Percentiles rank a stretch among this genome's conserved stretches.
Conservation (phyloP, 1,139 yeast genomes). For the Nakaseomyces delphensis region DNA sequence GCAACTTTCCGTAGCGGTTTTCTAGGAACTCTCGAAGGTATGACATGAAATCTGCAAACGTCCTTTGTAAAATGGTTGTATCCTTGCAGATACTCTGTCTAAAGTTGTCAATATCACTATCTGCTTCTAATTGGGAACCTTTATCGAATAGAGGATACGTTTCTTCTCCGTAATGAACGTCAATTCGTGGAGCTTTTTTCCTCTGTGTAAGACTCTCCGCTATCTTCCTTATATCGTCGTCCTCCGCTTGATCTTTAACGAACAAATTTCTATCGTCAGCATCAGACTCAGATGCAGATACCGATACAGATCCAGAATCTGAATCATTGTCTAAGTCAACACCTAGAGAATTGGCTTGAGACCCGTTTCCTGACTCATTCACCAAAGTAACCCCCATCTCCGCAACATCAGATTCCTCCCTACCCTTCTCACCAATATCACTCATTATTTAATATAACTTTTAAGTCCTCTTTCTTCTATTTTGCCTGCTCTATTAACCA, state of each 20-base stretch:
- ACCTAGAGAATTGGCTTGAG: neutral
- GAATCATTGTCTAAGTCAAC: neutral
- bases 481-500: too few species aligned
- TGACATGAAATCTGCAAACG: conserved; percentile 22
- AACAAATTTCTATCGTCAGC: neutral
- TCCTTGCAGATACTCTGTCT: conserved; percentile 21
- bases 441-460: too few species aligned
- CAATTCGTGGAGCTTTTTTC: conserved; percentile 10
- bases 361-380: neutral
- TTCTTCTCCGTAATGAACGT: conserved; percentile 16
- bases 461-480: too few species aligned
- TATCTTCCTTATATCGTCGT: conserved; percentile 14
- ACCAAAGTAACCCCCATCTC: neutral
- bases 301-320: neutral
- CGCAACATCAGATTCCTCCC: neutral
- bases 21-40: conserved; percentile 24
- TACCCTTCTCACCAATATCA: too few species aligned
- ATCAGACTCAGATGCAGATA: neutral
- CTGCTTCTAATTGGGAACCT: conserved; percentile 14
- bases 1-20: conserved; percentile 19
- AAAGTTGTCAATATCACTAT: conserved; percentile 11
- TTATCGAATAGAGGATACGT: conserved; percentile 16
- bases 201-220: conserved; percentile 16
- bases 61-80: conserved; percentile 14
- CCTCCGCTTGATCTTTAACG: conserved; percentile 4